Base-by-base conservation (phyloP, 2,329 filamentous ascomycete genomes). In the Huntiella savannae region DNA sequence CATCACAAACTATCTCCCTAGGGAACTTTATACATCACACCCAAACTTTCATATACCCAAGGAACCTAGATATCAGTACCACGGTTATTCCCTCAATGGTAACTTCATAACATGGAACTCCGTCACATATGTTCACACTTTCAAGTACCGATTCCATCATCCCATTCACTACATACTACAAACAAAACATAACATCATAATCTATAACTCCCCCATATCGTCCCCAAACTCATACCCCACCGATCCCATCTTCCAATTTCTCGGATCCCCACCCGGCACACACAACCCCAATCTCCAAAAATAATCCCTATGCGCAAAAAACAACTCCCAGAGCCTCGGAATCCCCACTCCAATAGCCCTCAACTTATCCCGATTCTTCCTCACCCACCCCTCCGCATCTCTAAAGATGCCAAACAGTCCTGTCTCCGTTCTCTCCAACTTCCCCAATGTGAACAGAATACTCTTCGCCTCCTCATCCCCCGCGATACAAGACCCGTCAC, bases 291-390 rank as follows among this genome's bases (percentile, higher is more conserved):
- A 61, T 48, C 91, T 71, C 83, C 85, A 93, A 62, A 98, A 96
- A 61, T 98, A 98, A 63, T 98, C 91, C 35, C 91, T 69, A 63
- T 98, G 91, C 1, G 87, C 82, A 60, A 92, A 93, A 57, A 96
- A 79, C 5, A 95, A 65, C 62, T 94, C 77, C 85, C 88, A 94
- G n/a, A 92, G 70, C 59, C 80, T 82, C 55, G 49, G 49, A 11
- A 50, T 45, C n/a, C 41, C 49, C 32, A 50, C 40, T 6, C 45
- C 46, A 35, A 47, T 42, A 22, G 34, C 34, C 34, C 40, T 33
- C n/a, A 46, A 33, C 39, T 47, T 50, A 12, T 19, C 35, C 33
- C 41, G 28, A 38, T 47, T 45, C 13, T 15, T 13, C 57, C 55
- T 77, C 60, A 65, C 73, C 68, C 62, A 77, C 11, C 77, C 52